Evolutionary conservation across 345 rosid species (phyloP).

Genomic region (Populus ilicifolia): DNA sequence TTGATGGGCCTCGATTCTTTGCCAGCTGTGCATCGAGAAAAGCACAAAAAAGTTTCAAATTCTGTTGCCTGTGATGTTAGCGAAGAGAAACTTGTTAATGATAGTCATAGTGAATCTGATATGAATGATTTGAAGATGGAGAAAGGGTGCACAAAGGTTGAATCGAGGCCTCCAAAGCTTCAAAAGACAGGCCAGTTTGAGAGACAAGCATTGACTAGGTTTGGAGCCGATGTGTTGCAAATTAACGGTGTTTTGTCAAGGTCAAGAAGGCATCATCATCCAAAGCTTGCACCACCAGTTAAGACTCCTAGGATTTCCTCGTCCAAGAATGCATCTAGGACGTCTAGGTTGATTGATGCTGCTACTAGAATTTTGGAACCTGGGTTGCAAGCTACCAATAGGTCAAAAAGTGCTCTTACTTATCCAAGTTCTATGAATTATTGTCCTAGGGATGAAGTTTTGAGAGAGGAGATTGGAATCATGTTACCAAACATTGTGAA

Average conservation of each 20-base stretch:
- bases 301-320: slow-evolving; percentile 64
- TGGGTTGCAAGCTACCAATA: slow-evolving; percentile 62
- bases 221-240: slow-evolving; percentile 79
- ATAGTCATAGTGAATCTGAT: slow-evolving; percentile 5
- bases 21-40: slow-evolving; percentile 56
- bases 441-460: slow-evolving; percentile 23
- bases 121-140: slow-evolving; percentile 31
- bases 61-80: slow-evolving; percentile 28
- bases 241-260: slow-evolving; percentile 63
- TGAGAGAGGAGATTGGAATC: slow-evolving; percentile 23
- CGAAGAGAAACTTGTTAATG: slow-evolving; percentile 20
- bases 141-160: slow-evolving; percentile 39
- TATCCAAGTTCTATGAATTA: slow-evolving; percentile 33
- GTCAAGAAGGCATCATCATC: slow-evolving; percentile 57
- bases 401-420: slow-evolving; percentile 50
- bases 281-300: slow-evolving; percentile 57
- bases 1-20: slow-evolving; percentile 94
- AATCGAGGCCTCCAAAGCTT: slow-evolving; percentile 77
- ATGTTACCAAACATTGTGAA: slow-evolving; percentile 26
- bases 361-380: slow-evolving; percentile 89
- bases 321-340: slow-evolving; percentile 43
- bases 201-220: slow-evolving; percentile 54
- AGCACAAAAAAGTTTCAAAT: slow-evolving; percentile 42
- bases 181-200: slow-evolving; percentile 63
- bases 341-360: slow-evolving; percentile 72